Percentiles rank a stretch among this genome's conserved stretches.
Evolutionary conservation across 371 early-diverging fungal species (phyloP).

Genomic region (Fennellomyces sp.): DNA sequence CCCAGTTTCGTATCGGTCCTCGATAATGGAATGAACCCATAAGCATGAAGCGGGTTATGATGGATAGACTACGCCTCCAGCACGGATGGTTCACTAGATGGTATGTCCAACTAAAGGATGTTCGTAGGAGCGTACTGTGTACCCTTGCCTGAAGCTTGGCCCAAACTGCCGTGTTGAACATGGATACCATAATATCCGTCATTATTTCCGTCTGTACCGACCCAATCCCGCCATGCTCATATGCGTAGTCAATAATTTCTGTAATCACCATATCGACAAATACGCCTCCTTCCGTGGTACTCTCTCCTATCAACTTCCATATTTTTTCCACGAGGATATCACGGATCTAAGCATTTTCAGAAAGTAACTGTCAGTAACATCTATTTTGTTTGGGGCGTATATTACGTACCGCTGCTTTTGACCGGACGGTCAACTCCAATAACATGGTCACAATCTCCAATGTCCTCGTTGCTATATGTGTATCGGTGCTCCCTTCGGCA

Average conservation of each 20-base stretch:
- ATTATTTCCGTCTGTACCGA: constrained; percentile 79
- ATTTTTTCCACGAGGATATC: constrained; percentile 79
- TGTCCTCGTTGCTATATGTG: constrained; percentile 56
- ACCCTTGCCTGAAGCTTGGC: constrained; percentile 76
- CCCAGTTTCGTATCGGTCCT: constrained; percentile 60
- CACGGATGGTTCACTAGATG: constrained; percentile 76
- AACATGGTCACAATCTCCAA: constrained; percentile 74
- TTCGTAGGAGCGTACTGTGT: constrained; percentile 65
- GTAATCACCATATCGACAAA: constrained; percentile 74
- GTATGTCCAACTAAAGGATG: constrained; percentile 68
- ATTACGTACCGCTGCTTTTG: constrained; percentile 6
- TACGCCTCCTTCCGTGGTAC: constrained; percentile 53
- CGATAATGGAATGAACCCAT: constrained; percentile 87
- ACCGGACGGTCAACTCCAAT: constrained; percentile 80
- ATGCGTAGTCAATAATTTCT: constrained; percentile 72
- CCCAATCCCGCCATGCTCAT: constrained; percentile 73
- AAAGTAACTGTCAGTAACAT: not conserved
- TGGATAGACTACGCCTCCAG: constrained; percentile 81
- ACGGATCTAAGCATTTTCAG: constrained; percentile 53
- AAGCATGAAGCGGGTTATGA: constrained; percentile 81
- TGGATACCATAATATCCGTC: constrained; percentile 80
- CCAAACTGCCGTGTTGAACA: constrained; percentile 76
- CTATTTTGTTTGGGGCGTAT: not conserved
- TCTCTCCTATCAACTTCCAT: constrained; percentile 77
- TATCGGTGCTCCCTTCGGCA: constrained; percentile 28